phyloP scores from a whole-genome alignment of 2,329 filamentous ascomycete species.

The Aspergillus brunneoviolaceus region DNA sequence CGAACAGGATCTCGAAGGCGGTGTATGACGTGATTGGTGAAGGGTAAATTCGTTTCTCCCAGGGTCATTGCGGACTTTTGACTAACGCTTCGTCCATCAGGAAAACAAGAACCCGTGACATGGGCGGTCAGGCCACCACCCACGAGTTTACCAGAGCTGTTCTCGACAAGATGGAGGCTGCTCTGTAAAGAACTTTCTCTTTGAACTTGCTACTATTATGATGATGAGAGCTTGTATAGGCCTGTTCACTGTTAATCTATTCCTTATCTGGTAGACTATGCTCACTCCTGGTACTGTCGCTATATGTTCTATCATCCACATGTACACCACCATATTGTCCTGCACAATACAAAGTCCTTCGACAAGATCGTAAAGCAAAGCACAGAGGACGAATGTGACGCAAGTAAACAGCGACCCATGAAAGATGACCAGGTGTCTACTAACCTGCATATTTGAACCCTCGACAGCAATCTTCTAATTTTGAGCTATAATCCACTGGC shows the following conservation, averaged over 20 bases:
- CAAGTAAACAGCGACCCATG: not conserved
- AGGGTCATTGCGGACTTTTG: slow-evolving; percentile 1
- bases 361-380: slow-evolving; percentile 13
- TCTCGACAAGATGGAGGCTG: slow-evolving; percentile 86
- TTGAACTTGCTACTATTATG: slow-evolving; percentile 23
- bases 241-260: slow-evolving; percentile 12
- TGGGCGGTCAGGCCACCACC: slow-evolving; percentile 87
- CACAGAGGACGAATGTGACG: slow-evolving; percentile 15
- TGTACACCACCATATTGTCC: slow-evolving; percentile 24
- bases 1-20: slow-evolving; percentile 90
- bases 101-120: slow-evolving; percentile 85
- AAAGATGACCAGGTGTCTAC: not conserved
- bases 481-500: not conserved
- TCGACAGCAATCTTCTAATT: not conserved
- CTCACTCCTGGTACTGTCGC: slow-evolving; percentile 15
- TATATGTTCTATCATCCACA: slow-evolving; percentile 30
- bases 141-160: slow-evolving; percentile 95
- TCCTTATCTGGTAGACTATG: slow-evolving; percentile 9
- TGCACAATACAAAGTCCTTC: slow-evolving; percentile 5
- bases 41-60: slow-evolving; percentile 63
- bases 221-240: slow-evolving; percentile 23
- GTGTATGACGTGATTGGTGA: slow-evolving; percentile 81
- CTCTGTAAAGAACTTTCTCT: slow-evolving; percentile 52
- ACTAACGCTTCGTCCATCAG: slow-evolving; percentile 54
- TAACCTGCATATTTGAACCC: not conserved